Evolutionary conservation across 257 asterid species (phyloP), one percentile per base, ranked within the genome.

Genomic region (Datura wrightii): DNA sequence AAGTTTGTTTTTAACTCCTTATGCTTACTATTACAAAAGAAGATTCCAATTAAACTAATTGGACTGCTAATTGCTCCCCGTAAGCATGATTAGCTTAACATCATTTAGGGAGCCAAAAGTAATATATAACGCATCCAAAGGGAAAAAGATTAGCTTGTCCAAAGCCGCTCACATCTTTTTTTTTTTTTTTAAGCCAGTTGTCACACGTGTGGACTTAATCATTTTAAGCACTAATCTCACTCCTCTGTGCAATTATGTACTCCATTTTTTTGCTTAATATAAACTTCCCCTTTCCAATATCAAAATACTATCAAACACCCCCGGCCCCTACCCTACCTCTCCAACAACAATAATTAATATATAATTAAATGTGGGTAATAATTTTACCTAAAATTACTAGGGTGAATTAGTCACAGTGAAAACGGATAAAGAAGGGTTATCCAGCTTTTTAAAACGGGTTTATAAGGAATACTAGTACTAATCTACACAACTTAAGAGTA

Each of bases 131-230:
- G 36, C 58, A 83, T 82, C 31, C 54, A 81, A n/a, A 10, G 10
- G 48, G 11, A 34, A 37, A 18, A 13, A 66, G 6, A 71, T 70
- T 18, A 56, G 83, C 31, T 24, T 24, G 31, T 55, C 85, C 14
- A 41, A 36, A 42, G 71, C 18, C 18, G 16, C 44, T 82, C 55
- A 79, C 89, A 88, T 84, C 86, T 87, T 82, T 84, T 81, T 84
- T 85, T 81, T 84, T 85, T 24, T 24, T 24, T 24, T 24, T 89
- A 88, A 82, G 86, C 95, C 93, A 90, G 97, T 91, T 90, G 97
- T 88, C 95, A 90, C 95, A 89, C 95, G 97, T 90, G 93, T 89
- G 97, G 89, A 80, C 79, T 42, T 84, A 90, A 94, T 94, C 92
- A 94, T 94, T 92, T 84, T 89, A 85, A 90, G 85, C 97, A 92